phyloP scores from a whole-genome alignment of 306 rosid genomes.

The Vicia faba region DNA sequence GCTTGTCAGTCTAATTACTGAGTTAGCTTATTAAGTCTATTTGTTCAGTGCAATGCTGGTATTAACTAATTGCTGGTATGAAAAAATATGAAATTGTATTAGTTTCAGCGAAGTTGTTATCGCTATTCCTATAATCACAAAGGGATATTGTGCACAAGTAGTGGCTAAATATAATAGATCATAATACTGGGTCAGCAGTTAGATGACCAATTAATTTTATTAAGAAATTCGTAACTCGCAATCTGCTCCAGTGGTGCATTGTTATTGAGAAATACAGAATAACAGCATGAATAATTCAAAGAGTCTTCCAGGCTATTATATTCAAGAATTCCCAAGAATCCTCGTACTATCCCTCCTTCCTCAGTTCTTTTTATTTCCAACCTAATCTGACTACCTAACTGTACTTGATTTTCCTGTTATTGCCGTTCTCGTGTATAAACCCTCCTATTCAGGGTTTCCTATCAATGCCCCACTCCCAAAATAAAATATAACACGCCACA shows the following conservation, averaged over 20 bases:
- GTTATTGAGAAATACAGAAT: slow-evolving; percentile 9
- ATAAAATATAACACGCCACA: background rate
- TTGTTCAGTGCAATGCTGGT: background rate
- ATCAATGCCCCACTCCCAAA: background rate
- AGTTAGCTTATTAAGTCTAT: slow-evolving; percentile 9
- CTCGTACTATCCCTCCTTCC: background rate
- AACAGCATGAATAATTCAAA: background rate
- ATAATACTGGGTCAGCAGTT: background rate
- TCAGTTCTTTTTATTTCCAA: background rate
- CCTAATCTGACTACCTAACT: background rate
- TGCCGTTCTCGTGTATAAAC: background rate
- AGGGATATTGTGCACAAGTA: background rate
- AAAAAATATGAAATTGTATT: background rate
- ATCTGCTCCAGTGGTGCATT: background rate
- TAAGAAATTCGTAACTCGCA: background rate
- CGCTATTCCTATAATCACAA: background rate
- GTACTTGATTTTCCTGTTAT: background rate
- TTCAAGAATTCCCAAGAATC: background rate
- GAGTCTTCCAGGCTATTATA: background rate
- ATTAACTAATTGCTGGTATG: background rate
- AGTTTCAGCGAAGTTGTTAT: background rate
- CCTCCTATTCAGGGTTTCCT: slow-evolving; percentile 13
- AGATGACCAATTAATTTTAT: background rate
- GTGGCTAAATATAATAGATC: slow-evolving; percentile 5
- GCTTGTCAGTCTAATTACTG: background rate